Evolutionary conservation across 768 basidiomycete genomes (phyloP).

Genomic region (Exsudoporus frostii): DNA sequence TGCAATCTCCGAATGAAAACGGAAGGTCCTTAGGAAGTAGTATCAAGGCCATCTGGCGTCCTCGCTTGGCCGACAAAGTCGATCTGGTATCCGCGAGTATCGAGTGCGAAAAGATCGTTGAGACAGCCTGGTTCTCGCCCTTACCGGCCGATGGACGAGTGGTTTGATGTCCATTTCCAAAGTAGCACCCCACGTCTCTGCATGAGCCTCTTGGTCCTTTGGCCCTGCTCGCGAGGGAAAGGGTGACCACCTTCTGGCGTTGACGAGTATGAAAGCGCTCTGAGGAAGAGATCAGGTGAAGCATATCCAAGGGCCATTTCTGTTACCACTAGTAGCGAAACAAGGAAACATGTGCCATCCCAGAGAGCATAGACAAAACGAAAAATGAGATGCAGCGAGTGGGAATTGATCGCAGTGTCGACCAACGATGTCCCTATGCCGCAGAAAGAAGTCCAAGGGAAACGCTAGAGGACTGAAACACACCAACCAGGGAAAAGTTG

Average conservation of each 20-base stretch:
- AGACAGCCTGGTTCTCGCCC: background rate
- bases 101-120: conserved; percentile 24
- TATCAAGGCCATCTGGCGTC: conserved; percentile 19
- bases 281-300: conserved; percentile 16
- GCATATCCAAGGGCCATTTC: background rate
- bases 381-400: conserved; percentile 24
- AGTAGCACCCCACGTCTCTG: background rate
- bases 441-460: background rate
- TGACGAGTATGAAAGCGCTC: conserved; percentile 37
- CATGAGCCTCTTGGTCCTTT: background rate
- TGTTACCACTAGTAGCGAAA: conserved; percentile 44
- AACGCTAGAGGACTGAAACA: background rate
- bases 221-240: background rate
- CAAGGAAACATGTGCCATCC: conserved; percentile 29
- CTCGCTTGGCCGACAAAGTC: conserved; percentile 34
- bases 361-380: conserved; percentile 28
- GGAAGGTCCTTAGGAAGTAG: background rate
- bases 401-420: conserved; percentile 23
- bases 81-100: conserved; percentile 47
- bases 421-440: conserved; percentile 10
- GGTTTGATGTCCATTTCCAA: conserved; percentile 8
- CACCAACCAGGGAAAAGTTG: conserved; percentile 25
- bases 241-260: conserved; percentile 22
- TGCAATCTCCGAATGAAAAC: background rate
- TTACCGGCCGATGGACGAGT: background rate